Base-by-base conservation (phyloP, 768 basidiomycete species). In the Hypsizygus marmoreus region DNA sequence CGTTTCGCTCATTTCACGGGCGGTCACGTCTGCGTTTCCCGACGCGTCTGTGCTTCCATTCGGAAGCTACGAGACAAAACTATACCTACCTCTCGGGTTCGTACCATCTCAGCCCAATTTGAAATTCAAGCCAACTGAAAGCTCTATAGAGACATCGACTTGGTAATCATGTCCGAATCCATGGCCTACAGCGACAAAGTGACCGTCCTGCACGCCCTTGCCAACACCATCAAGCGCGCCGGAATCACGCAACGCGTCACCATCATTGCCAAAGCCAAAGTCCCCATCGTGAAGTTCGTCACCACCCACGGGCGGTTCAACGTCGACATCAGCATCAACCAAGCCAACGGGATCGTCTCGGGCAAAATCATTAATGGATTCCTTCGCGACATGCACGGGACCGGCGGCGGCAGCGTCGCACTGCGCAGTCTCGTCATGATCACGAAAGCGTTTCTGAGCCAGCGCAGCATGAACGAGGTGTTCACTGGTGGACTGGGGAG, bases 401-500 rank as follows among this genome's bases (percentile, higher is more conserved):
- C 42, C 43, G 52, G 57, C 30, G 57, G 63, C 24, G 50, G 71
- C 45, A 74, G 72, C 39, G 80, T 88, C 16, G 92, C 91, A 0
- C 69, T 94, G n/a, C 81, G 87, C 25, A 81, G 80, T 45, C 81
- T 99, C 29, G 84, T 97, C 28, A 69, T 97, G 62, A 82, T 95
- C 50, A 86, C 89, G 52, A 99, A 98, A 68, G 80, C 88, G 2
- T 98, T 97, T 66, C 75, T 98, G 43, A 79, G 76, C 53, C 92
- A 97, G 62, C 75, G 95, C 30, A 81, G 81, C 22, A 90, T 97
- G 92, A 98, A 99, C 64, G 97, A 98, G 65, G 95, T 98, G n/a
- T 97, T 86, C 64, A 89, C 87, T 0, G 95, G 97, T 6, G 97
- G 97, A 2, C 66, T 99, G 26, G 95, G 95, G 16, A 92, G 90